These are phyloP conservation scores for Yarrowia sp. DNA, from an alignment of 805 yeast genomes.

Conservation along the genomic window DNA sequence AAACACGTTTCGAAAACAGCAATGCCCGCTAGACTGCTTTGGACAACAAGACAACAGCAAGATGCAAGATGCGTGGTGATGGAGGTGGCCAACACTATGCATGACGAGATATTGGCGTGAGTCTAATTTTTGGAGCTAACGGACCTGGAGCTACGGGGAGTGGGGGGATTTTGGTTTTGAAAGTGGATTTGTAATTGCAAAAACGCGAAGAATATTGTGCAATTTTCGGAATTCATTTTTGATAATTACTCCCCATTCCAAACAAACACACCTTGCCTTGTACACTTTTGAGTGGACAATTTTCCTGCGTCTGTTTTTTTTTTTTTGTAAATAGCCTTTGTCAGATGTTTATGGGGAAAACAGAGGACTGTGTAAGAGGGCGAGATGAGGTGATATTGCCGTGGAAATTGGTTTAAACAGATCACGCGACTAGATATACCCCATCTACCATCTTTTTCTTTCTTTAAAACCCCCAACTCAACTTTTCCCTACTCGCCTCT, in stretches of 20 bases:
- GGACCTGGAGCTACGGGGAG: neutral
- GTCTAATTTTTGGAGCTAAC: neutral
- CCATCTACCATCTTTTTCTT: too few relatives aligned
- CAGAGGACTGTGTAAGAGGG: too few relatives aligned
- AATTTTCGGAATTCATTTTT: too few relatives aligned
- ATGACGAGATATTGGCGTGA: slow-evolving; percentile 17
- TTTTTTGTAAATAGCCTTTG: too few relatives aligned
- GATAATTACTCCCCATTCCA: too few relatives aligned
- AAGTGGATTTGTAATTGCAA: neutral
- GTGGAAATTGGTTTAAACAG: too few relatives aligned
- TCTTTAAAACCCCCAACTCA: too few relatives aligned
- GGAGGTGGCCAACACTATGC: slow-evolving; percentile 21
- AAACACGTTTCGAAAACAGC: too few relatives aligned
- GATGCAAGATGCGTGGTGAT: neutral
- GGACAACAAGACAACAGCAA: neutral
- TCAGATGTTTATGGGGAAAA: neutral
- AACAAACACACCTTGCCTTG: neutral
- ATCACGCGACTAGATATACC: too few relatives aligned
- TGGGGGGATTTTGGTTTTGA: neutral
- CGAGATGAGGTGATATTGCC: too few relatives aligned
- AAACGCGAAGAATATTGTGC: neutral
- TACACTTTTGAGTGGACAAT: slow-evolving; percentile 17
- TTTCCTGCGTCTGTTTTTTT: neutral
- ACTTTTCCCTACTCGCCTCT: too few relatives aligned
- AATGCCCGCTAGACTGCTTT: too few relatives aligned